Percentiles rank a stretch among this genome's conserved stretches.
Conservation (phyloP, 1,139 yeast genomes). For the Saccharomycopsis hybrid region DNA sequence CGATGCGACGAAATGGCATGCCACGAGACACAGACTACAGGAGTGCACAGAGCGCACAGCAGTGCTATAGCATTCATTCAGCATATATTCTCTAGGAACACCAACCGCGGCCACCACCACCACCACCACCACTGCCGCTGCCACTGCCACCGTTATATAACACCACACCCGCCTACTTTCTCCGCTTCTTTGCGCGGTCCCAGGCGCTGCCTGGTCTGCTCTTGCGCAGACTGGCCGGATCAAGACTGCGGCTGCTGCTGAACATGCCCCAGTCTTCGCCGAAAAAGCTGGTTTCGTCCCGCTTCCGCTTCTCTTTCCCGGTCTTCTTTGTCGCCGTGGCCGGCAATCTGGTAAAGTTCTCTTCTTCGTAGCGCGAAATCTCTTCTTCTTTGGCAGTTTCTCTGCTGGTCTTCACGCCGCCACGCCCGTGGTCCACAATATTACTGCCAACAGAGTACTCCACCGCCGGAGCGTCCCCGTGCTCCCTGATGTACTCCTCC, state of each 20-base stretch:
- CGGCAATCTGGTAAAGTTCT: conserved; percentile 82
- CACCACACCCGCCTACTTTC: neutral
- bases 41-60: too few species aligned
- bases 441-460: conserved; percentile 91
- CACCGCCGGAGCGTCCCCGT: conserved; percentile 77
- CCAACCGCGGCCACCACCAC: too few species aligned
- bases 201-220: conserved; percentile 44
- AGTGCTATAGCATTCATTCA: too few species aligned
- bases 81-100: too few species aligned
- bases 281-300: conserved; percentile 68
- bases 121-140: too few species aligned
- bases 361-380: conserved; percentile 81
- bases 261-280: conserved; percentile 97
- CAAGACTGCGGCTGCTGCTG: conserved; percentile 44
- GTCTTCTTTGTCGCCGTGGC: conserved; percentile 65
- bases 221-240: conserved; percentile 43
- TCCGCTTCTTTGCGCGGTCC: conserved; percentile 62
- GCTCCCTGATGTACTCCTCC: conserved; percentile 86
- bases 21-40: too few species aligned
- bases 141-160: too few species aligned
- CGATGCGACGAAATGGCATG: too few species aligned
- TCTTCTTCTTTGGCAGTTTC: conserved; percentile 76
- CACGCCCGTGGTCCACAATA: conserved; percentile 81
- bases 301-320: conserved; percentile 42
- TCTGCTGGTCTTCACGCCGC: conserved; percentile 73